Percentiles rank a stretch among this genome's conserved stretches.
phyloP scores from a whole-genome alignment of 2,329 filamentous ascomycete species.

The Lachnellula occidentalis region DNA sequence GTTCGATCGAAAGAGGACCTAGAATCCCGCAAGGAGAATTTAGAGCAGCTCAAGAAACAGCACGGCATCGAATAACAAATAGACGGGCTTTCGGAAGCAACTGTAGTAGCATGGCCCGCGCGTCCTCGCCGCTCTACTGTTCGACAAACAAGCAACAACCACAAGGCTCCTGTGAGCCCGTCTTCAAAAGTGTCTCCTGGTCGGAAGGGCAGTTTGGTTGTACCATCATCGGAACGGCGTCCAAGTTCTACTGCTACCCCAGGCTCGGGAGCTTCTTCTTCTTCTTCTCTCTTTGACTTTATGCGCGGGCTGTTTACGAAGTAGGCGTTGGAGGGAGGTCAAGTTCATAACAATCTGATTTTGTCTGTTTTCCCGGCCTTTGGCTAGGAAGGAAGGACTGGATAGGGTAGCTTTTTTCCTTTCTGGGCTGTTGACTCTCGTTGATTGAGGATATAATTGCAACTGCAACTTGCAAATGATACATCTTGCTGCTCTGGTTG shows the following conservation, averaged over 20 bases:
- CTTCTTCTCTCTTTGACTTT: slow-evolving; percentile 27
- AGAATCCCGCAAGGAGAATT: slow-evolving; percentile 87
- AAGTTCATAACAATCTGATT: background rate
- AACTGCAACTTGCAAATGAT: slow-evolving; percentile 6
- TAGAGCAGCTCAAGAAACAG: slow-evolving; percentile 96
- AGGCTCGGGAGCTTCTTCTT: slow-evolving; percentile 17
- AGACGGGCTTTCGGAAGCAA: slow-evolving; percentile 58
- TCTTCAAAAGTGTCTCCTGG: slow-evolving; percentile 35
- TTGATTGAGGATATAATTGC: background rate
- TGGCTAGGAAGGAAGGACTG: background rate
- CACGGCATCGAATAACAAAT: slow-evolving; percentile 97
- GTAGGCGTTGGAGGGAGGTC: slow-evolving; percentile 21
- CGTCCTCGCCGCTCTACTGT: slow-evolving; percentile 18
- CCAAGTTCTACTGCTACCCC: slow-evolving; percentile 14
- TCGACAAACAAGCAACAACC: slow-evolving; percentile 7
- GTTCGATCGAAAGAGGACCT: slow-evolving; percentile 87
- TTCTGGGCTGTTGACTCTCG: background rate
- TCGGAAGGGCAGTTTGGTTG: slow-evolving; percentile 17
- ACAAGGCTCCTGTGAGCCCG: slow-evolving; percentile 19
- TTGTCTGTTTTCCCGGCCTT: background rate
- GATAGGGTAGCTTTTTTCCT: background rate
- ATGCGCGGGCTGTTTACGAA: slow-evolving; percentile 23
- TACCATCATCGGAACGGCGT: slow-evolving; percentile 14
- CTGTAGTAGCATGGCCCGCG: slow-evolving; percentile 8
- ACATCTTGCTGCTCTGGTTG: slow-evolving; percentile 4